These are phyloP conservation scores for Coniochaeta pulveracea DNA, from an alignment of 2,329 filamentous ascomycete genomes.

Conservation along the genomic window DNA sequence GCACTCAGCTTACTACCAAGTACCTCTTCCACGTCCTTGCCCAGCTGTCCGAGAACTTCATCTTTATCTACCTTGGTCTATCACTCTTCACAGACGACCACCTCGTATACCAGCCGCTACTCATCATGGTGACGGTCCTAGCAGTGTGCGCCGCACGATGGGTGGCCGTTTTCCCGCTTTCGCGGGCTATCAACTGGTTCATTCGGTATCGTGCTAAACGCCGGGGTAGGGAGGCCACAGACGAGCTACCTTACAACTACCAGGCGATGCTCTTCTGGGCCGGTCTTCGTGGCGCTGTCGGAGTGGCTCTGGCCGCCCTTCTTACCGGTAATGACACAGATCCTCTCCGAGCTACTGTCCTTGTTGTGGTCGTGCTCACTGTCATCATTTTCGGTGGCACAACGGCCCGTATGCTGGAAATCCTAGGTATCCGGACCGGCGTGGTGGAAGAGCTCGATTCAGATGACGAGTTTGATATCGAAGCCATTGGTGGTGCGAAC, in stretches of 20 bases:
- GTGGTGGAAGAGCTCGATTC: conserved; percentile 96
- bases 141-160: conserved; percentile 90
- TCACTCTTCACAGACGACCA: conserved; percentile 88
- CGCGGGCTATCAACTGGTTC: conserved; percentile 82
- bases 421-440: conserved; percentile 88
- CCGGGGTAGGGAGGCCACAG: conserved; percentile 60
- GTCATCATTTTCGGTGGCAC: conserved; percentile 99
- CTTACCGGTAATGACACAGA: conserved; percentile 72
- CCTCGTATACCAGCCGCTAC: conserved; percentile 82
- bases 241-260: conserved; percentile 89
- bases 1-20: conserved; percentile 94
- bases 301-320: conserved; percentile 84
- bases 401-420: conserved; percentile 94
- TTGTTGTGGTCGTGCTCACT: conserved; percentile 92
- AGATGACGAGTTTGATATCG: conserved; percentile 97
- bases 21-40: conserved; percentile 93
- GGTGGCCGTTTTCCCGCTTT: conserved; percentile 89
- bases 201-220: conserved; percentile 75
- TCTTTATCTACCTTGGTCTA: conserved; percentile 96
- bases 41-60: conserved; percentile 96
- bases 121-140: conserved; percentile 85
- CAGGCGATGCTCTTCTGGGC: conserved; percentile 99
- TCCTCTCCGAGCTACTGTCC: conserved; percentile 83
- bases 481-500: conserved; percentile 57
- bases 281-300: conserved; percentile 86